Base-by-base conservation (phyloP, 352 stramenopile species). In the Pythium aquatile region DNA sequence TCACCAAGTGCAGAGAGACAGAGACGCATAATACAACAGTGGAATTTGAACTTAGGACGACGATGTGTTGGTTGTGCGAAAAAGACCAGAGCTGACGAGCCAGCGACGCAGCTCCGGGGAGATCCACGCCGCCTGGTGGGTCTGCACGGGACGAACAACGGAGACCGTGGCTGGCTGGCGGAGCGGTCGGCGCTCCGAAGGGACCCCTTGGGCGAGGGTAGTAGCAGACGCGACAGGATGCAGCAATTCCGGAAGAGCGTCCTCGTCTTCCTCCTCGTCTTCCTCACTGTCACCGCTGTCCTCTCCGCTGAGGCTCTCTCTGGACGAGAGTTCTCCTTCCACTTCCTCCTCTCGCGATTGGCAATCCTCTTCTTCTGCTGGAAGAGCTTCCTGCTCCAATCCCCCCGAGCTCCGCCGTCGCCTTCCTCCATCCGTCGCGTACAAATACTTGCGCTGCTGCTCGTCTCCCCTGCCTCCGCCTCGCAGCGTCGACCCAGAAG, bases 71-170 rank as follows among this genome's bases (percentile, higher is more conserved):
- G 39, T 44, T n/a, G 75, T 85, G 8, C 63, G 64, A 61, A 89
- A 88, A 53, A 91, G 69, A 3, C 75, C 72, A 0, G 78, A 80
- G 35, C 46, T 58, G 10, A 85, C 29, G 13, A 89, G 75, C 78
- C 78, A 88, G 30, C 52, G 24, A 20, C 73, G 70, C 32, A 89
- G 68, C 60, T 88, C 79, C 0, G 78, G 72, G 4, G 79, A 88
- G 68, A 90, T 87, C 75, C 76, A 86, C 55, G 78, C 82, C 17
- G 79, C 74, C 33, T 78, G 77, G 68, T 87, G 78, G 24, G 54
- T 49, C 6, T 67, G 60, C 2, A 64, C 26, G 9, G 65, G 60
- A 14, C 65, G 53, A 8, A 44, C 11, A 16, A n/a, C 72, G 63
- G 39, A 69, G 67, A 20, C 56, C 54, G 32, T 68, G 70, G 8